A percentile compares a stretch with the other conserved stretches of the same genome.
Conservation (phyloP, 495 filamentous ascomycete species). For the Thozetella sp. region DNA sequence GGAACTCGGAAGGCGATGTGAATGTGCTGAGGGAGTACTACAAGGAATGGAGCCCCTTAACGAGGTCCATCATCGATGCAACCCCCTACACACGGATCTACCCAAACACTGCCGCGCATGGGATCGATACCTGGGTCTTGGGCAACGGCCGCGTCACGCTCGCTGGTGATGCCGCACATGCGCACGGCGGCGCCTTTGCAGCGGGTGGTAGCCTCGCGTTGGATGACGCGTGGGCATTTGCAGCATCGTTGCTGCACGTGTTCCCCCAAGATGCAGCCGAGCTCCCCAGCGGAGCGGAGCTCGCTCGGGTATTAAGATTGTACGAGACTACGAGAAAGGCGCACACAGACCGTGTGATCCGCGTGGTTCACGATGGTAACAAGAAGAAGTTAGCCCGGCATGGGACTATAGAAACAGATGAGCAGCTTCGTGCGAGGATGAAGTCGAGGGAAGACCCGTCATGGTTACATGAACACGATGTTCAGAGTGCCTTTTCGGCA, state of each 20-base stretch:
- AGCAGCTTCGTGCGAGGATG: conserved; percentile 35
- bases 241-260: conserved; percentile 22
- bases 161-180: conserved; percentile 50
- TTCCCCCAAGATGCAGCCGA: conserved; percentile 15
- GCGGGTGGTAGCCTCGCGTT: conserved; percentile 54
- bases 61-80: conserved; percentile 39
- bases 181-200: conserved; percentile 51
- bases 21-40: conserved; percentile 37
- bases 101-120: conserved; percentile 42
- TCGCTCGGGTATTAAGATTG: conserved; percentile 30
- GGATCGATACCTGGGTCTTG: conserved; percentile 43
- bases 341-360: conserved; percentile 40
- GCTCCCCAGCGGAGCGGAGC: conserved; percentile 17
- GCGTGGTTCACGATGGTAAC: conserved; percentile 37
- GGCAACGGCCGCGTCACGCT: conserved; percentile 36
- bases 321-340: conserved; percentile 43
- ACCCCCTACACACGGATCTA: conserved; percentile 43
- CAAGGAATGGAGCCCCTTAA: conserved; percentile 45
- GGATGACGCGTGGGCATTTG: conserved; percentile 41
- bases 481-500: conserved; percentile 39
- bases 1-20: conserved; percentile 41
- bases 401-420: conserved; percentile 33
- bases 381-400: conserved; percentile 21
- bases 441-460: conserved; percentile 33
- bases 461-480: conserved; percentile 53